Base-by-base conservation (phyloP, 75 land plant genomes). In the Larix kaempferi region DNA sequence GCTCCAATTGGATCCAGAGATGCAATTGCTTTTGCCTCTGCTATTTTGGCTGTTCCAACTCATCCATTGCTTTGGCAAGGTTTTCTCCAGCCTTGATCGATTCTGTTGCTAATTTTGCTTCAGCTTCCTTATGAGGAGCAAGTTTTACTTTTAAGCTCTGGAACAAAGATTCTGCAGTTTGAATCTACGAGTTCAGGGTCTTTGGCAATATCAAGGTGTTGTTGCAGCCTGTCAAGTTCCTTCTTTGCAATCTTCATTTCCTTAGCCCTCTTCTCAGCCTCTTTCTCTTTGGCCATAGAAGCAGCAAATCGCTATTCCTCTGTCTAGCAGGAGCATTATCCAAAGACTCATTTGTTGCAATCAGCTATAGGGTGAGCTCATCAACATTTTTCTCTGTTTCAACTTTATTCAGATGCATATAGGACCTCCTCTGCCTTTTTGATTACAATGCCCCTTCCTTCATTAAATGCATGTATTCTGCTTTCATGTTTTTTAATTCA, bases 301-400 rank as follows among this genome's bases (percentile, higher is more conserved):
- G 85, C 86, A 55, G 77, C 80, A 59, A 82, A 60, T 69, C 86
- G 82, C 54, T 89, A 82, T 58, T 89, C 88, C 60, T 88, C 92
- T 77, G 90, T 89, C 56, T 79, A 19, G 83, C 82, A 71, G 93
- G 86, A 60, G 88, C 92, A 74, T 86, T 83, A 56, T 86, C 89
- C 33, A 92, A 73, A 5, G 83, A 79, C 57, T 90, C 96, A 64
- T 92, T 94, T 23, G 88, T 82, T 5, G 85, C 76, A 71, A 85
- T 80, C 15, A 94, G 84, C 56, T 94, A 95, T 55, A 92, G 77
- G 14, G 87, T 85, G 56, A 92, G 81, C 11, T 89, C 90, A 72
- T 94, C 93, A 29, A 87, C 86, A 59, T 78, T 82, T 76, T 88
- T 86, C 80, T 84, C 89, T 76, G 84, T 76, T 74, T 29, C 33